A percentile compares a stretch with the other conserved stretches of the same genome.
phyloP scores from a whole-genome alignment of 2,329 filamentous ascomycete genomes.

The Apiospora hydei region DNA sequence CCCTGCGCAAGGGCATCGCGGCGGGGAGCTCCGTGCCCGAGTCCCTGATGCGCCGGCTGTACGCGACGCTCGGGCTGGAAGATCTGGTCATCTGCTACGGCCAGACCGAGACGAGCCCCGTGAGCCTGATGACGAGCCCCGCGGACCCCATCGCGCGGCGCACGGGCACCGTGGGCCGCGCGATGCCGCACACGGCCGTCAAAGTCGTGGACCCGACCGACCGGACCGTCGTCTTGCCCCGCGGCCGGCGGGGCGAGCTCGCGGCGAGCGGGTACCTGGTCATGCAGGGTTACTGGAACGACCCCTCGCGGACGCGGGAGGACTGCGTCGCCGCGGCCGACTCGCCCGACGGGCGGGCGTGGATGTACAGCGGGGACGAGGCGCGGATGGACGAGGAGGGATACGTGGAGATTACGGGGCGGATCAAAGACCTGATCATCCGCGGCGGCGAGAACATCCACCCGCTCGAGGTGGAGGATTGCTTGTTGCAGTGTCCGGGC shows the following conservation, averaged over 20 bases:
- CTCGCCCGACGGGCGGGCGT: conserved; percentile 65
- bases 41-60: conserved; percentile 79
- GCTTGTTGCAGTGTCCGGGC: conserved; percentile 73
- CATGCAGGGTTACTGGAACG: conserved; percentile 92
- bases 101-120: conserved; percentile 89
- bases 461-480: conserved; percentile 91
- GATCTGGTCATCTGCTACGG: conserved; percentile 95
- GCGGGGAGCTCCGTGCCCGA: conserved; percentile 87
- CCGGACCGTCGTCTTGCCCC: conserved; percentile 62
- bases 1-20: conserved; percentile 86
- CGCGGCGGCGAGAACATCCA: conserved; percentile 96
- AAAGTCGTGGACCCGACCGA: conserved; percentile 79
- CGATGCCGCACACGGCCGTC: conserved; percentile 79
- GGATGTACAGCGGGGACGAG: conserved; percentile 96
- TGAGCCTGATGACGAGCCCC: conserved; percentile 82
- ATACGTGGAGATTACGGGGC: conserved; percentile 86
- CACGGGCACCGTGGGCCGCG: conserved; percentile 77
- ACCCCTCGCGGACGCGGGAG: conserved; percentile 71
- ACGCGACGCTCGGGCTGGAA: conserved; percentile 75
- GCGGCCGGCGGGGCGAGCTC: conserved; percentile 79
- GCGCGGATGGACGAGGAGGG: conserved; percentile 83
- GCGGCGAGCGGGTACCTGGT: conserved; percentile 85
- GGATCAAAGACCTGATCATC: conserved; percentile 94
- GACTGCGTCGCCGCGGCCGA: conserved; percentile 58
- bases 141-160: conserved; percentile 76